phyloP scores from a whole-genome alignment of 768 basidiomycete genomes.

The Hygrocybe coccinea region DNA sequence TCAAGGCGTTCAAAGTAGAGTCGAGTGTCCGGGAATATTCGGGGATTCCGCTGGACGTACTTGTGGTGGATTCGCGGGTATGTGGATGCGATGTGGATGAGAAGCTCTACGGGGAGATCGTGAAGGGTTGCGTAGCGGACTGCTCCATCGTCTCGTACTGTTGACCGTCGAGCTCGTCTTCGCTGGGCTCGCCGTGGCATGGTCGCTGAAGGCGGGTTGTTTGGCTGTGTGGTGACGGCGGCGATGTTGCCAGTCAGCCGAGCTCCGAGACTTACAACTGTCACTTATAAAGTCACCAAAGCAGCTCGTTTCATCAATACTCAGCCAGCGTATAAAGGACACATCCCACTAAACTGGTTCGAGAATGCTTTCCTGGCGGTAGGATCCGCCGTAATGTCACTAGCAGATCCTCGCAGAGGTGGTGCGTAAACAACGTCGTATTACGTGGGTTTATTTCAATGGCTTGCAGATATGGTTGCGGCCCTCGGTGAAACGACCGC shows the following conservation, averaged over 20 bases:
- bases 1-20: neutral
- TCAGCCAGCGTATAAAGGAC: constrained; percentile 63
- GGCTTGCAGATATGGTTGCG: constrained; percentile 83
- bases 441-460: neutral
- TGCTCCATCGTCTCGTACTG: too few relatives aligned
- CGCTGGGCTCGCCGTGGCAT: too few relatives aligned
- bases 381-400: constrained; percentile 79
- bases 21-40: neutral
- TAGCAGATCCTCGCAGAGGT: constrained; percentile 76
- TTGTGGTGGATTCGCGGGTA: too few relatives aligned
- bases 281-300: too few relatives aligned
- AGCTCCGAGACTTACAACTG: too few relatives aligned
- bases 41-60: too few relatives aligned
- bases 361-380: constrained; percentile 82
- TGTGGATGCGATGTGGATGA: neutral
- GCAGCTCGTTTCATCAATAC: neutral
- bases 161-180: too few relatives aligned
- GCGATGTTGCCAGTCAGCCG: too few relatives aligned
- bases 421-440: constrained; percentile 48
- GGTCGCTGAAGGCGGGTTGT: too few relatives aligned
- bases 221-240: too few relatives aligned
- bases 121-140: neutral
- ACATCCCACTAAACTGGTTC: constrained; percentile 75
- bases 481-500: constrained; percentile 92
- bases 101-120: neutral